Evolutionary conservation across 495 filamentous ascomycete genomes (phyloP).

Genomic region (Neurospora sp.): DNA sequence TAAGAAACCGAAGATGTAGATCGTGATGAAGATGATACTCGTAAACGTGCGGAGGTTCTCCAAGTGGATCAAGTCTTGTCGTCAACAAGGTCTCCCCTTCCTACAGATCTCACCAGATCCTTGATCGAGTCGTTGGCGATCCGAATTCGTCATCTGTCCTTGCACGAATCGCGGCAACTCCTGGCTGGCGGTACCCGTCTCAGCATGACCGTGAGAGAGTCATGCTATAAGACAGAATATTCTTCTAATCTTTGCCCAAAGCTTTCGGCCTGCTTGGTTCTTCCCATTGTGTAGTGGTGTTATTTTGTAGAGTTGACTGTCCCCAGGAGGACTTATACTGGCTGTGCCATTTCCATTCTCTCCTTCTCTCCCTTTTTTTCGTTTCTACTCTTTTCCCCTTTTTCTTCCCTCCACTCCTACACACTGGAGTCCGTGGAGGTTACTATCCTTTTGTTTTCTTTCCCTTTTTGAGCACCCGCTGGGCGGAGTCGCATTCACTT

Average conservation of each 20-base stretch:
- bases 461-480: neutral
- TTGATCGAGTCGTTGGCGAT: neutral
- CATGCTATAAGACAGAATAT: conserved; percentile 13
- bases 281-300: conserved; percentile 1
- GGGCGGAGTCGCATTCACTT: neutral
- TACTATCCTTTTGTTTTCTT: conserved; percentile 3
- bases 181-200: conserved; percentile 6
- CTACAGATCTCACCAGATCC: neutral
- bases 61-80: neutral
- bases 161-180: conserved; percentile 15
- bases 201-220: conserved; percentile 1
- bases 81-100: neutral
- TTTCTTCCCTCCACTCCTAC: neutral
- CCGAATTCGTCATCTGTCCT: neutral
- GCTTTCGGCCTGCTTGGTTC: conserved; percentile 4
- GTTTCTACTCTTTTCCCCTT: conserved; percentile 9
- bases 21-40: neutral
- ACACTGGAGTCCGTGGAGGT: neutral
- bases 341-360: conserved; percentile 9
- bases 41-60: neutral
- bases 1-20: neutral
- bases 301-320: conserved; percentile 4
- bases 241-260: neutral
- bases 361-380: conserved; percentile 11
- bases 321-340: conserved; percentile 22